phyloP scores from a whole-genome alignment of 2,329 filamentous ascomycete species.

The Pseudogymnoascus destructans region DNA sequence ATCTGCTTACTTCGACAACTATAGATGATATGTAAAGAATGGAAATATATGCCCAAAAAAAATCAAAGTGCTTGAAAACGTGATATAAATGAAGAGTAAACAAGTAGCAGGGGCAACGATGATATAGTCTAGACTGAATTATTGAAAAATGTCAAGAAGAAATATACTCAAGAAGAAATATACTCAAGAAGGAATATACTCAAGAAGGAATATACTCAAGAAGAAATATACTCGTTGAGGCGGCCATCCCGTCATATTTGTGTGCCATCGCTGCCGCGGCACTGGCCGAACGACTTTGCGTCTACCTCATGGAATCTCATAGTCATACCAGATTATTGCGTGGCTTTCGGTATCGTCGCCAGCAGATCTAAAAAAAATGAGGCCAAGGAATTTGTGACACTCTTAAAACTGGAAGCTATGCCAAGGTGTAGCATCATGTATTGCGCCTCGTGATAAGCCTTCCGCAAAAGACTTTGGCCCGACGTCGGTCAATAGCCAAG shows the following conservation, averaged over 20 bases:
- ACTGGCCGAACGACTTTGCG: background rate
- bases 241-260: background rate
- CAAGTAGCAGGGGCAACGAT: background rate
- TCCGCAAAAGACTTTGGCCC: background rate
- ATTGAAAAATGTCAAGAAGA: background rate
- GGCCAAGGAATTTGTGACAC: slow-evolving; percentile 4
- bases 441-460: background rate
- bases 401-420: background rate
- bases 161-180: background rate
- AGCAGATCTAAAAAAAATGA: slow-evolving; percentile 3
- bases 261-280: background rate
- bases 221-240: background rate
- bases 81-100: background rate
- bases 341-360: background rate
- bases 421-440: slow-evolving; percentile 1
- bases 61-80: background rate
- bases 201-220: background rate
- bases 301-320: background rate
- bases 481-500: background rate
- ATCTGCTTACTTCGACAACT: slow-evolving; percentile 1
- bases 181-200: background rate
- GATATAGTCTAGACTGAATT: background rate
- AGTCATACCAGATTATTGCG: background rate
- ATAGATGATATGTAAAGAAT: background rate
- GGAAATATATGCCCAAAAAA: background rate